Percentiles rank a stretch among this genome's conserved stretches.
Evolutionary conservation across 345 rosid genomes (phyloP).

Genomic region (Camelina laxa): DNA sequence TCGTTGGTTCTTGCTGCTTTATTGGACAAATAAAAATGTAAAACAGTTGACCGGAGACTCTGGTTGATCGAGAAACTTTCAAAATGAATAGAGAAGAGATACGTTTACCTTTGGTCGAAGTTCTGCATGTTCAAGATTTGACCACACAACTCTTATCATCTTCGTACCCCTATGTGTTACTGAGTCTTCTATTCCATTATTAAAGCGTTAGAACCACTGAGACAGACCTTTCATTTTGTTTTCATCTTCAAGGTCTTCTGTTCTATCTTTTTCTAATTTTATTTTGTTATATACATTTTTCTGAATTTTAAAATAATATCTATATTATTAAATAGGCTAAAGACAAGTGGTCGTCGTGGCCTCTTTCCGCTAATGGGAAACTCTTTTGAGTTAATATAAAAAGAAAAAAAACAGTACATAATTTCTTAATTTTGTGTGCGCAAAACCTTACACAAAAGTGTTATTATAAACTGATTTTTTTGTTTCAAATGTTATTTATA

Average conservation of each 20-base stretch:
- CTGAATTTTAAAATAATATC: neutral
- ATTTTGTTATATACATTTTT: neutral
- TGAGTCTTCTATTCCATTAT: slow-evolving; percentile 18
- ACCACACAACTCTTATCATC: slow-evolving; percentile 26
- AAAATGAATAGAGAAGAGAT: slow-evolving; percentile 16
- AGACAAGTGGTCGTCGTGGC: neutral
- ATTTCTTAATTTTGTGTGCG: neutral
- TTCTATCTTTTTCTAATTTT: neutral
- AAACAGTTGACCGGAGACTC: slow-evolving; percentile 40
- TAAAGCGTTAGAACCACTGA: slow-evolving; percentile 6
- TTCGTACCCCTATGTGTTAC: neutral
- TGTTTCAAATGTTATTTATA: too few relatives aligned
- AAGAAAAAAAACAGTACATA: too few relatives aligned
- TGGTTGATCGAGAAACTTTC: slow-evolving; percentile 25
- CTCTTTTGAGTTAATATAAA: neutral
- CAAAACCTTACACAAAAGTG: too few relatives aligned
- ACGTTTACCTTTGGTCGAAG: slow-evolving; percentile 30
- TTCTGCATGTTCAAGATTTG: slow-evolving; percentile 34
- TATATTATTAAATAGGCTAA: neutral
- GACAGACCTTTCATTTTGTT: slow-evolving; percentile 16
- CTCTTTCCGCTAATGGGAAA: neutral
- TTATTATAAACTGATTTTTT: too few relatives aligned
- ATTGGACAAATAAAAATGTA: slow-evolving; percentile 4
- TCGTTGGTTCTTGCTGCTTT: slow-evolving; percentile 39
- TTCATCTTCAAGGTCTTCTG: neutral